A percentile compares a stretch with the other conserved stretches of the same genome.
These are phyloP conservation scores for Pseudocohnilembus persalinus DNA, from an alignment of 169 alveolate genomes.

Conservation along the genomic window DNA sequence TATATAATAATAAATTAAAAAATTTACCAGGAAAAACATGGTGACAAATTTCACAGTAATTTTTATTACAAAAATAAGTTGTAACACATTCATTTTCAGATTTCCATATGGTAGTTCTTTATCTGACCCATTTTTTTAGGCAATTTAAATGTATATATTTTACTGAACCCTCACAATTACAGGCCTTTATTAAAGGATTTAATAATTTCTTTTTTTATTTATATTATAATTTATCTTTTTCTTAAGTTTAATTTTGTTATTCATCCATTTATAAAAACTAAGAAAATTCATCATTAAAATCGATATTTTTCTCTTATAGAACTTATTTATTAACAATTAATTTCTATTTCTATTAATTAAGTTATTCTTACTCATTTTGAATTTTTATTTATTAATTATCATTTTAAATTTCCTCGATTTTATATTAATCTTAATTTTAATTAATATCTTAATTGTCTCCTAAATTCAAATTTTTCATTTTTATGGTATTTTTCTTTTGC, in stretches of 20 bases:
- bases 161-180: constrained; percentile 75
- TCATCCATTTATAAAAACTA: neutral
- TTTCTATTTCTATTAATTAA: no score
- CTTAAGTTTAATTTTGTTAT: neutral
- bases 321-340: no score
- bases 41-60: constrained; percentile 42
- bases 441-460: no score
- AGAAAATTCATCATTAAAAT: no score
- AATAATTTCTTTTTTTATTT: neutral
- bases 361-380: no score
- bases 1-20: neutral
- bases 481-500: no score
- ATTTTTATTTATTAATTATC: no score
- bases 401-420: no score
- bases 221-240: neutral
- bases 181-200: constrained; percentile 80
- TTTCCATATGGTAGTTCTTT: constrained; percentile 1
- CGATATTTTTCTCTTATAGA: no score
- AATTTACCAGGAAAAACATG: neutral
- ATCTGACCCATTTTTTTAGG: constrained; percentile 71
- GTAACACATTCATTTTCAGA: constrained; percentile 17
- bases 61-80: constrained; percentile 36
- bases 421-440: no score
- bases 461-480: no score
- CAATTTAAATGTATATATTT: constrained; percentile 73